phyloP scores from a whole-genome alignment of 139 green algal species.

The Chlamydomonas sp. region DNA sequence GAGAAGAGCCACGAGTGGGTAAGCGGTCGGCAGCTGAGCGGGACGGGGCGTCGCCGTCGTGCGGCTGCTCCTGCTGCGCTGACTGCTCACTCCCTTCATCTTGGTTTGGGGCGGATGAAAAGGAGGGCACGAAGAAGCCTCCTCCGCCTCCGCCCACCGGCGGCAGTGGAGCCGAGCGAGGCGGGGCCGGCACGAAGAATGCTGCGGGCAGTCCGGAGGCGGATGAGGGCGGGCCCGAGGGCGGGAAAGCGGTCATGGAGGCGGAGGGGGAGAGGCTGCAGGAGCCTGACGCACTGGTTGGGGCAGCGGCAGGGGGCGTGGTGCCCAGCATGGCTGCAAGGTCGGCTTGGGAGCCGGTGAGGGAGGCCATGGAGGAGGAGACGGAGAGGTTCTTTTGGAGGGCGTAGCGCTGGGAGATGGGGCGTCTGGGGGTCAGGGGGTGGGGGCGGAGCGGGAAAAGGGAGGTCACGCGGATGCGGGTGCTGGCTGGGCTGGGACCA shows the following conservation, averaged over 20 bases:
- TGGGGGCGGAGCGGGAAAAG: too few species aligned
- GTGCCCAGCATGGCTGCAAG: background rate
- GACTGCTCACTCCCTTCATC: background rate
- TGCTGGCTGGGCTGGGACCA: too few species aligned
- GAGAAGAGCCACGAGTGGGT: background rate
- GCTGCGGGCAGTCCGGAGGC: background rate
- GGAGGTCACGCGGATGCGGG: too few species aligned
- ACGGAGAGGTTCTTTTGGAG: constrained; percentile 48
- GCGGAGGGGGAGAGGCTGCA: background rate
- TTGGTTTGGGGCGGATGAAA: too few species aligned
- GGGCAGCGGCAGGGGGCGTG: background rate
- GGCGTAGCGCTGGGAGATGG: constrained; percentile 44
- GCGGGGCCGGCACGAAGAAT: background rate
- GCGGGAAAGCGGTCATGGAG: background rate
- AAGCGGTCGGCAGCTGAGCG: background rate
- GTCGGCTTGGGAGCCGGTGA: constrained; percentile 2
- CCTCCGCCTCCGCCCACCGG: too few species aligned
- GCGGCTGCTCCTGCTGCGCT: background rate
- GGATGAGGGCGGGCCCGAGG: background rate
- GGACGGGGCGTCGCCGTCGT: too few species aligned
- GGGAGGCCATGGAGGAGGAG: constrained; percentile 15
- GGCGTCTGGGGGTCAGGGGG: constrained; percentile 3
- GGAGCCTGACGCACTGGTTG: background rate
- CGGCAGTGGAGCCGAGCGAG: background rate
- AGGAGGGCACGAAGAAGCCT: background rate